These are phyloP conservation scores for Ganoderma meredithae DNA, from an alignment of 1,284 basidiomycete species.

Conservation along the genomic window DNA sequence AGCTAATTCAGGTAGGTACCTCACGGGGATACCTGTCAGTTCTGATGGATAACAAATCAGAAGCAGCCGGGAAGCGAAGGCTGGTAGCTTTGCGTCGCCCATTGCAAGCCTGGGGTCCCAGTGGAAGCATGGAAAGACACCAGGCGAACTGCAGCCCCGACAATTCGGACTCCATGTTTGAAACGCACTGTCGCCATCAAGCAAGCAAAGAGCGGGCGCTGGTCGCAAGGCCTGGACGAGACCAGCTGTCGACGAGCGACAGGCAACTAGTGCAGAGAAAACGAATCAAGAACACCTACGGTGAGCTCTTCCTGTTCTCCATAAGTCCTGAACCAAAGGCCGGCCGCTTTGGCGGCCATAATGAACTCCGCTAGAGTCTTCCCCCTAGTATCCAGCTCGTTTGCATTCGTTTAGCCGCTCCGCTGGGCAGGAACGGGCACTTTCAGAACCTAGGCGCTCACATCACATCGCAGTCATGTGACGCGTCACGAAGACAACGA, in stretches of 20 bases:
- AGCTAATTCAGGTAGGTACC: slow-evolving; percentile 19
- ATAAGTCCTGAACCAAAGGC: not conserved
- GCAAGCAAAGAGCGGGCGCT: not conserved
- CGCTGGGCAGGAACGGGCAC: not conserved
- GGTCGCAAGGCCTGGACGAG: not conserved
- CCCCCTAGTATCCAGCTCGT: not conserved
- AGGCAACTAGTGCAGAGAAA: not conserved
- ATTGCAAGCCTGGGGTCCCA: not conserved
- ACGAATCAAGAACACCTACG: not conserved
- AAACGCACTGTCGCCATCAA: not conserved
- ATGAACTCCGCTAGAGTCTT: not conserved
- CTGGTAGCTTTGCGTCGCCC: not conserved
- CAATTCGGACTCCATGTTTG: not conserved
- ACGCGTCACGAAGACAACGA: slow-evolving; percentile 14
- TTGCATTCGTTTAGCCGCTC: not conserved
- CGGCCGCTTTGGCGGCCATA: not conserved
- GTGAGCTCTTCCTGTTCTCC: not conserved
- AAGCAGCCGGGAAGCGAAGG: not conserved
- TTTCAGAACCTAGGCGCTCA: not conserved
- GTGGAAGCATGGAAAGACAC: not conserved
- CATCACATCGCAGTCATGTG: slow-evolving; percentile 16
- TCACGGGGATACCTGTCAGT: slow-evolving; percentile 6
- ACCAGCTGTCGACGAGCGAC: not conserved
- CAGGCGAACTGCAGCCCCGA: not conserved
- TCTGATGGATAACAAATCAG: slow-evolving; percentile 5